These are phyloP conservation scores for Rhodamnia rubescens DNA, from an alignment of 345 rosid genomes.

Conservation along the genomic window DNA sequence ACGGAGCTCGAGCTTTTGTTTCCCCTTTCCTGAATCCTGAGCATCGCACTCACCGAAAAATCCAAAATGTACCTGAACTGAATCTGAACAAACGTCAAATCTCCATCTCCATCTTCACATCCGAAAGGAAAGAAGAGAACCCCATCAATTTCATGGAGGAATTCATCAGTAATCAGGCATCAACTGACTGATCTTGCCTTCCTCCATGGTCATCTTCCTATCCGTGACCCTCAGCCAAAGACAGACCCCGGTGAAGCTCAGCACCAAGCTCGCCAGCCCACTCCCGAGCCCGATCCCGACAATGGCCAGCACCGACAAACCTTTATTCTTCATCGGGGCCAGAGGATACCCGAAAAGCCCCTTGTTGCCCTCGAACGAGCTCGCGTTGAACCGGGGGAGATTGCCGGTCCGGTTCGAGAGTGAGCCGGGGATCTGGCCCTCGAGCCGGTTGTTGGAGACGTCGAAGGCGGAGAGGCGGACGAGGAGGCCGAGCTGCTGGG, in stretches of 20 bases:
- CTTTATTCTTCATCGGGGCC: constrained; percentile 45
- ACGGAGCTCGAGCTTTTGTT: not conserved
- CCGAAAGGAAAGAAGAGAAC: not conserved
- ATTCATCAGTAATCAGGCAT: constrained; percentile 55
- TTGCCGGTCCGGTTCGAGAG: constrained; percentile 58
- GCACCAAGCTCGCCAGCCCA: constrained; percentile 74
- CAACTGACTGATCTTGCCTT: constrained; percentile 58
- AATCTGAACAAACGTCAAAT: not conserved
- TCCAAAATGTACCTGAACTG: not conserved
- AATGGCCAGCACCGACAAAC: constrained; percentile 73
- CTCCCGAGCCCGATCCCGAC: constrained; percentile 96
- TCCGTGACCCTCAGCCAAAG: constrained; percentile 76
- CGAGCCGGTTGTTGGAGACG: constrained; percentile 57
- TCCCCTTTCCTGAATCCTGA: not conserved
- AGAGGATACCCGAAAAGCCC: constrained; percentile 83
- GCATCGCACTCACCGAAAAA: not conserved
- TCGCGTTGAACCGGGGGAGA: constrained; percentile 56
- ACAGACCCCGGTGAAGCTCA: constrained; percentile 88
- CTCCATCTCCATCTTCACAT: not conserved
- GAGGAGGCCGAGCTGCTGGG: constrained; percentile 52
- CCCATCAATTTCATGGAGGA: not conserved
- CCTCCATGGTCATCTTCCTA: constrained; percentile 52
- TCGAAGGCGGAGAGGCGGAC: constrained; percentile 71
- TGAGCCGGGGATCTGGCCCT: constrained; percentile 61
- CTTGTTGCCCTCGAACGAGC: constrained; percentile 67